Base-by-base conservation (phyloP, 1,139 yeast genomes). In the Barnettozyma hawaiiensis region DNA sequence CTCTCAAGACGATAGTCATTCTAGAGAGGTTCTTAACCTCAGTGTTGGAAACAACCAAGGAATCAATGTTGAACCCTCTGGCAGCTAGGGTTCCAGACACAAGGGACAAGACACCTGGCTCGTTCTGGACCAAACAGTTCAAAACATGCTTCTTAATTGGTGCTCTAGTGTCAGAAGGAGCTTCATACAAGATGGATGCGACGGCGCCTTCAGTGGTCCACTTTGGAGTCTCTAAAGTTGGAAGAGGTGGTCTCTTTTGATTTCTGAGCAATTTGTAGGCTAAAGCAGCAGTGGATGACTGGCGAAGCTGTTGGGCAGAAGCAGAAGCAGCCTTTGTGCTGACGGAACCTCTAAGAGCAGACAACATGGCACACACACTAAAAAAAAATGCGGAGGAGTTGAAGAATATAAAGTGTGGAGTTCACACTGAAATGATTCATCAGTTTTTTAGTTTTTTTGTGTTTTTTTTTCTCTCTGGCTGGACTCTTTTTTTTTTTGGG, bases 181-280 rank as follows among this genome's bases (percentile, higher is more conserved):
- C 87, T 65, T 92, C 97, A 66, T 90, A 92, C 53, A 92, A 71
- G 53, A 92, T 92, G 15, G 97, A 87, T 10, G 96, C 85, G 40
- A 92, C 96, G 9, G 97, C 98, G 33, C 96, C 86, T 55, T 86
- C 86, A 23, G 96, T 95, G 27, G 95, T 84, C 96, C 97, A 87
- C 59, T 78, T 78, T 48, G 97, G 97, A 16, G 96, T 81, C 52
- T 89, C 97, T 54, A 90, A 73, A n/a, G 95, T 85, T 46, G 98
- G 98, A 54, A 92, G 75, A 35, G 95, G 85, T 32, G 97, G 97
- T 63, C 92, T 81, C 58, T 78, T 79, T 57, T 81, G 85, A 63
- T 87, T 85, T 59, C 85, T 78, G 53, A 90, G 72, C 31, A 87
- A 83, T 67, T 92, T 92, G 71, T 92, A 92, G 14, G 97, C 96